These are phyloP conservation scores for Eucalyptus globulus DNA, from an alignment of 345 rosid genomes.

Conservation along the genomic window DNA sequence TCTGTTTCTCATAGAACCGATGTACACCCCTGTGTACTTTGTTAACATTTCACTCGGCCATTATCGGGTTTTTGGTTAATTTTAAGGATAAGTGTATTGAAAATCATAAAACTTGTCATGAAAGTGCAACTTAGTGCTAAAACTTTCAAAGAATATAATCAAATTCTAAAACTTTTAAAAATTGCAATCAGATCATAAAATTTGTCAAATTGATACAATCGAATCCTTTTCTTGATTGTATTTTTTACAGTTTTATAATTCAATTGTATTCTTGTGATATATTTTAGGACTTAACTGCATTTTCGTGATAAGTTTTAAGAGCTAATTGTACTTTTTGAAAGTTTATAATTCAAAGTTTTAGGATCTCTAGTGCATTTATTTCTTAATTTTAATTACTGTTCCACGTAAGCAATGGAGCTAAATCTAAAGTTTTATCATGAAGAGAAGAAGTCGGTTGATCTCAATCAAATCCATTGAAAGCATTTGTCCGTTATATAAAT, in stretches of 20 bases:
- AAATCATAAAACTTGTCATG: accelerated
- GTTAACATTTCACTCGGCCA: neutral
- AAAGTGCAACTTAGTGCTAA: too few species aligned
- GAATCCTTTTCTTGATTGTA: too few species aligned
- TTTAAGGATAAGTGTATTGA: neutral
- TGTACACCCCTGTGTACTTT: neutral
- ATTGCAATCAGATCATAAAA: too few species aligned
- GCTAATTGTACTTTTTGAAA: accelerated
- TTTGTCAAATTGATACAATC: too few species aligned
- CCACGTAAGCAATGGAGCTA: neutral
- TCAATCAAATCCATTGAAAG: neutral
- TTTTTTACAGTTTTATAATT: too few species aligned
- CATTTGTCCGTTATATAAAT: neutral
- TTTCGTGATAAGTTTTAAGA: accelerated
- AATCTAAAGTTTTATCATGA: neutral
- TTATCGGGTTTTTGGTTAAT: neutral
- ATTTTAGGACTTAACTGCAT: accelerated
- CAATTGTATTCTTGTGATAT: too few species aligned
- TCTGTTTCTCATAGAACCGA: neutral
- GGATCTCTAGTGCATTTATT: too few species aligned
- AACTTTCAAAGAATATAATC: too few species aligned
- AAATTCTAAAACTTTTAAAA: too few species aligned
- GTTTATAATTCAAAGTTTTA: too few species aligned
- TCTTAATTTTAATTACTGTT: neutral
- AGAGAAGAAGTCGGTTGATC: neutral